Percentiles rank a stretch among this genome's conserved stretches.
phyloP scores from a whole-genome alignment of 352 stramenopile genomes.

The Stephanocyclus meneghinianus region DNA sequence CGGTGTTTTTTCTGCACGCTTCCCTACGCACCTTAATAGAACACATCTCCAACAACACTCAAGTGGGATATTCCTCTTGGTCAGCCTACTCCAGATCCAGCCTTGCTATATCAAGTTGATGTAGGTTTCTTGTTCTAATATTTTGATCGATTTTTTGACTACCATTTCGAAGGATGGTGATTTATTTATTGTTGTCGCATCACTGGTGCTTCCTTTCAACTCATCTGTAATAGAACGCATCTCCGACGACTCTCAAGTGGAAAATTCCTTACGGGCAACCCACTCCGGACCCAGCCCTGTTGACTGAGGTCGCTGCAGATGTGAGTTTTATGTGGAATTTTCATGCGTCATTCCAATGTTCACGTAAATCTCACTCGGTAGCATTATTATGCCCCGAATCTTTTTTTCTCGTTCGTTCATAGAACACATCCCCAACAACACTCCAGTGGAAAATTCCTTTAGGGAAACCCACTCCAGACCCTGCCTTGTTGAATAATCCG shows the following conservation, averaged over 20 bases:
- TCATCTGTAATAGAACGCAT: neutral
- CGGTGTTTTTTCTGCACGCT: neutral
- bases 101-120: constrained; percentile 20
- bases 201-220: no score
- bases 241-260: constrained; percentile 17
- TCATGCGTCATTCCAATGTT: no score
- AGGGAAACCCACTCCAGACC: constrained; percentile 40
- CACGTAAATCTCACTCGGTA: no score
- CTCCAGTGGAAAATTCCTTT: constrained; percentile 37
- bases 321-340: no score
- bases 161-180: neutral
- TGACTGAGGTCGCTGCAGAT: neutral
- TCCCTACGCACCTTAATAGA: neutral
- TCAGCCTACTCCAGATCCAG: constrained; percentile 43
- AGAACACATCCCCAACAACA: constrained; percentile 17
- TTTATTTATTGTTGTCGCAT: neutral
- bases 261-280: constrained; percentile 24
- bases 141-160: neutral
- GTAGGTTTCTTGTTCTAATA: neutral
- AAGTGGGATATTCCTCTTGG: constrained; percentile 36
- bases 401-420: neutral
- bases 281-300: constrained; percentile 30
- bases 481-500: constrained; percentile 17
- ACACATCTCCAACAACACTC: constrained; percentile 22
- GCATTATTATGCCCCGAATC: neutral